A percentile compares a stretch with the other conserved stretches of the same genome.
These are phyloP conservation scores for Fonsecaea multimorphosa DNA, from an alignment of 2,329 filamentous ascomycete species.

Conservation along the genomic window DNA sequence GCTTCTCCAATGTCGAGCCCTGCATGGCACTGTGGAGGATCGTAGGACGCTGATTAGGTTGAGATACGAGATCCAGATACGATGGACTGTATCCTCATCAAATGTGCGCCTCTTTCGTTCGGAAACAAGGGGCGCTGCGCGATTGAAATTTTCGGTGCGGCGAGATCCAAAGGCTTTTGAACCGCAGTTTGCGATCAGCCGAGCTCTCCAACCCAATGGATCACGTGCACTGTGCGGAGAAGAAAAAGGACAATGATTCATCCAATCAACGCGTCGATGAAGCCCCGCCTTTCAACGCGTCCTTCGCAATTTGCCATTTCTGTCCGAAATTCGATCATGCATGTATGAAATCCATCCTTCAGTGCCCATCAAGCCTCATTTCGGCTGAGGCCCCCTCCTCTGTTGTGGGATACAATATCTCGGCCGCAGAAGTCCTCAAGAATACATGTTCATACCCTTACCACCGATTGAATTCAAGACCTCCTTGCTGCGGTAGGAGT, in stretches of 20 bases:
- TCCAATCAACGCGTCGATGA: not conserved
- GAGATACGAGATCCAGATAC: not conserved
- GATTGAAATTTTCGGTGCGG: not conserved
- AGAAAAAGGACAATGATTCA: not conserved
- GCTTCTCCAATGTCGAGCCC: slow-evolving; percentile 1
- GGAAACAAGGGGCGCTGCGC: not conserved
- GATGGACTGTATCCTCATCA: not conserved
- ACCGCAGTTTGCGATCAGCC: not conserved
- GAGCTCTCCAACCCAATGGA: not conserved
- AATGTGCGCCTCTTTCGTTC: not conserved
- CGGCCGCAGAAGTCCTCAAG: too few relatives aligned
- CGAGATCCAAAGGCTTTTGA: not conserved
- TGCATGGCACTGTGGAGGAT: not conserved
- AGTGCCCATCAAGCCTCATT: too few relatives aligned
- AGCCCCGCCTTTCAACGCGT: not conserved
- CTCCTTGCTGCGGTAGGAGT: too few relatives aligned
- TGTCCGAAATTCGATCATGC: not conserved
- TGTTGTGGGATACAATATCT: too few relatives aligned
- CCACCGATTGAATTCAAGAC: too few relatives aligned
- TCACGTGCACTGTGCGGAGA: not conserved
- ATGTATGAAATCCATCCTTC: too few relatives aligned
- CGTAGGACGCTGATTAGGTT: not conserved
- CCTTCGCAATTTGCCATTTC: not conserved
- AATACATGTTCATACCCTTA: too few relatives aligned
- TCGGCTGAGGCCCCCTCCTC: too few relatives aligned